Evolutionary conservation across 768 basidiomycete species (phyloP), one percentile per base, ranked within the genome.

Genomic region (Leccinellum luteum): DNA sequence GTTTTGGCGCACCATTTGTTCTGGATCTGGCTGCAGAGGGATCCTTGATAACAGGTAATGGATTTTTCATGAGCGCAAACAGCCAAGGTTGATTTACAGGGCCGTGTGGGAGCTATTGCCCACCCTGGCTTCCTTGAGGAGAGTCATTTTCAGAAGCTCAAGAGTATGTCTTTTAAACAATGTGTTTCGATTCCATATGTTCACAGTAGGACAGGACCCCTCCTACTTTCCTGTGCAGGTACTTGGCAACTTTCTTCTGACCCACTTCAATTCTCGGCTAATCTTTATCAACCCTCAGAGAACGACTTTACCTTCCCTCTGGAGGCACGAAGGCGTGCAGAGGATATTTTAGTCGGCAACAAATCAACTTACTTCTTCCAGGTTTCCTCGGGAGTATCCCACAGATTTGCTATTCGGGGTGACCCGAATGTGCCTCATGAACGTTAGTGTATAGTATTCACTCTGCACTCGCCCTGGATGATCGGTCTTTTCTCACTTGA

Each of bases 331-430:
- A 79, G 80, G 32, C 74, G 75, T 2, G 83, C 83, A 0, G 83
- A 85, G 56, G 82, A 83, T 48, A 79, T 85, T 12, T 66, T 86
- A 31, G 71, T 76, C 4, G 76, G 75, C 35, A 72, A 66, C 6
- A 81, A 82, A 52, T 76, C 78, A 4, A 73, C 70, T 1, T 87
- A 85, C 66, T 74, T 81, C 52, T 72, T 84, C 59, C 84, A 85
- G 51, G 67, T 85, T 6, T 85, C 85, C 68, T 78, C 80, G 0
- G 69, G 72, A 0, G 72, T 81, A 4, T 63, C 59, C 12, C 69
- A 69, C 17, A 67, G 69, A 34, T 69, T 71, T 14, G 67, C 65
- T 48, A 58, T 69, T 45, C 63, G 68, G 6, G 58, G 70, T 13
- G 58, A 70, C 44, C 64, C 54, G 1, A 57, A 57, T 43, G 31